Percentiles rank a stretch among this genome's conserved stretches.
Evolutionary conservation across 805 yeast genomes (phyloP).

Genomic region (Suhomyces tanzawaensis): DNA sequence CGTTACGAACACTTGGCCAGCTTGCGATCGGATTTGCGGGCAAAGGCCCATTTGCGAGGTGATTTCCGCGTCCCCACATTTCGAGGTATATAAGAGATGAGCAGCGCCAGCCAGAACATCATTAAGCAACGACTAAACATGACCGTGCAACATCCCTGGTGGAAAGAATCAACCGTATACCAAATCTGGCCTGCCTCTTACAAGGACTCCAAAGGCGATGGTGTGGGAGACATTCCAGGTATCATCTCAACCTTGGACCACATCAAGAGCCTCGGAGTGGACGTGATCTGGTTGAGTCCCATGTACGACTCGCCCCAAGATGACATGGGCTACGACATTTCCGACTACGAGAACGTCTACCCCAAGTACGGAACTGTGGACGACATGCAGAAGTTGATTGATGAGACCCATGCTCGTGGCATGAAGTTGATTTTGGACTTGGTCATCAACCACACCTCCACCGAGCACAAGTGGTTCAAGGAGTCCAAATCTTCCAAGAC

Average conservation of each 20-base stretch:
- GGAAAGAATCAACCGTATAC: slow-evolving; percentile 56
- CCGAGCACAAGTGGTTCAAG: slow-evolving; percentile 57
- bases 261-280: slow-evolving; percentile 47
- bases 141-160: slow-evolving; percentile 37
- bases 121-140: slow-evolving; percentile 5
- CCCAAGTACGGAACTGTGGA: slow-evolving; percentile 53
- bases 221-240: slow-evolving; percentile 57
- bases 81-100: not conserved
- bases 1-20: too few species aligned
- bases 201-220: slow-evolving; percentile 59
- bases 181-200: slow-evolving; percentile 63
- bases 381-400: slow-evolving; percentile 49
- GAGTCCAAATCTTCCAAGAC: slow-evolving; percentile 50
- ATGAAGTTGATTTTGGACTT: slow-evolving; percentile 53
- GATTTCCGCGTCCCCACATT: slow-evolving; percentile 3
- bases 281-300: slow-evolving; percentile 57
- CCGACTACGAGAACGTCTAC: slow-evolving; percentile 52
- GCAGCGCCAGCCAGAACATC: not conserved
- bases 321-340: slow-evolving; percentile 63
- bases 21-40: too few species aligned
- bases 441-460: slow-evolving; percentile 58
- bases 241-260: slow-evolving; percentile 52
- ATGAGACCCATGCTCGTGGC: slow-evolving; percentile 46
- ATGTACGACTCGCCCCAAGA: slow-evolving; percentile 58
- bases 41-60: not conserved